Evolutionary conservation across 192 early-diverging fungal species (phyloP), one percentile per base, ranked within the genome.

Genomic region (Linderina pennispora): DNA sequence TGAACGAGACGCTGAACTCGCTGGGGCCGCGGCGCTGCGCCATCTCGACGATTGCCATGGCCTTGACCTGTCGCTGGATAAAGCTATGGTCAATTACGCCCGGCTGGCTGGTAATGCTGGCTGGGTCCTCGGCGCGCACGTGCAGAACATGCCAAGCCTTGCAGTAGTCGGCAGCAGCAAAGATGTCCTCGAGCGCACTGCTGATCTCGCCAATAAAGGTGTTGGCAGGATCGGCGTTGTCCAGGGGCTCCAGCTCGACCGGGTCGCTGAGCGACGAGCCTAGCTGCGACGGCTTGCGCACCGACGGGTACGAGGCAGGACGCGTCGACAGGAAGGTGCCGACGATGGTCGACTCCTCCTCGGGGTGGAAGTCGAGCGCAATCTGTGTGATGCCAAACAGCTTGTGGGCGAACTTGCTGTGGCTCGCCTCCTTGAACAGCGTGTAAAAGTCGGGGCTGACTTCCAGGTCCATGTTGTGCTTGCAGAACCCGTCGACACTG

Each of bases 81-180:
- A 74, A 74, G 43, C 72, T 76, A 8, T 45, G 40, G 54, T 92
- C 89, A 43, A 81, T 75, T 3, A 39, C 28, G 41, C 76, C 70
- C 4, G 58, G 43, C 15, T 76, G 74, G 8, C 53, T 22, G 21
- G 19, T 43, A 3, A 24, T 10, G 18, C 17, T 35, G 20, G 34
- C 40, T 0, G 58, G 66, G 50, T 81, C 79, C 44, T 87, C 83
- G 5, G 90, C 81, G 21, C 81, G 62, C 15, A 94, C 65, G 70
- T 94, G 94, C 45, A 88, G 70, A 7, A 96, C 75, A 24, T 85
- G 75, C 88, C 92, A 98, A 5, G 82, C 62, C 28, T 78, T 77
- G 23, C 91, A 91, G 38, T 85, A 78, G 16, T 74, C 57, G 37
- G 92, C 77, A 1, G 94, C 86, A 5, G 84, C 76, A 23, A 86